Evolutionary conservation across 2,329 filamentous ascomycete genomes (phyloP).

Genomic region (Fusarium virguliforme): DNA sequence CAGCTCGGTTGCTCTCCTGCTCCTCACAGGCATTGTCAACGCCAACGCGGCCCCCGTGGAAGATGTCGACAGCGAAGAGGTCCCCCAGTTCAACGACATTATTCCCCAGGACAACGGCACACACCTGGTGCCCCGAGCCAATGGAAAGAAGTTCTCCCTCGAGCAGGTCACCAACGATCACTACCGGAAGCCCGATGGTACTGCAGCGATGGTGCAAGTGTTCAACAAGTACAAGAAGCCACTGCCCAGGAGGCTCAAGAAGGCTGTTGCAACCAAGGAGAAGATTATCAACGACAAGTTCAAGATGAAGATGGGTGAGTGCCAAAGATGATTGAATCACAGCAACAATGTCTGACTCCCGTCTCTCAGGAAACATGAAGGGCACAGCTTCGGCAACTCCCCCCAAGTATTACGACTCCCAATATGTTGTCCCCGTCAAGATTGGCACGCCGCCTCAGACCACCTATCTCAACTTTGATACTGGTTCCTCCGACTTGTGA

Average conservation of each 20-base stretch:
- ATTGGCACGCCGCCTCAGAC: constrained; percentile 72
- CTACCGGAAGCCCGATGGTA: constrained; percentile 55
- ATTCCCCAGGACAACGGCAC: constrained; percentile 14
- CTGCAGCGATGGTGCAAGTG: constrained; percentile 52
- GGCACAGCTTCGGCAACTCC: constrained; percentile 50
- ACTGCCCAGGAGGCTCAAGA: constrained; percentile 50
- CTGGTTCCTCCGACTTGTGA: constrained; percentile 68
- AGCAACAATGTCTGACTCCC: not conserved
- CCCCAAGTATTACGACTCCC: constrained; percentile 63
- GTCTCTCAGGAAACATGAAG: constrained; percentile 24
- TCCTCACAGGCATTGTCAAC: constrained; percentile 37
- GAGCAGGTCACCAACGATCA: constrained; percentile 55
- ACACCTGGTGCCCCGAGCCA: constrained; percentile 24
- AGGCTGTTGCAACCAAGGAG: constrained; percentile 45
- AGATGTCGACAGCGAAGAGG: constrained; percentile 18
- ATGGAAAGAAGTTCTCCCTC: constrained; percentile 51
- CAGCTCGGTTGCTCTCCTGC: constrained; percentile 42
- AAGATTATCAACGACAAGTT: constrained; percentile 34
- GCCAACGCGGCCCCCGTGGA: constrained; percentile 33
- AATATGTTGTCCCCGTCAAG: constrained; percentile 74
- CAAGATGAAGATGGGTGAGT: constrained; percentile 47
- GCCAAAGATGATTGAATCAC: not conserved
- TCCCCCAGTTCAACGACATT: constrained; percentile 23
- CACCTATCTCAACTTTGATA: constrained; percentile 80
- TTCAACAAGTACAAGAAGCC: constrained; percentile 58